phyloP scores from a whole-genome alignment of 352 stramenopile species.

The Phytophthora pini region DNA sequence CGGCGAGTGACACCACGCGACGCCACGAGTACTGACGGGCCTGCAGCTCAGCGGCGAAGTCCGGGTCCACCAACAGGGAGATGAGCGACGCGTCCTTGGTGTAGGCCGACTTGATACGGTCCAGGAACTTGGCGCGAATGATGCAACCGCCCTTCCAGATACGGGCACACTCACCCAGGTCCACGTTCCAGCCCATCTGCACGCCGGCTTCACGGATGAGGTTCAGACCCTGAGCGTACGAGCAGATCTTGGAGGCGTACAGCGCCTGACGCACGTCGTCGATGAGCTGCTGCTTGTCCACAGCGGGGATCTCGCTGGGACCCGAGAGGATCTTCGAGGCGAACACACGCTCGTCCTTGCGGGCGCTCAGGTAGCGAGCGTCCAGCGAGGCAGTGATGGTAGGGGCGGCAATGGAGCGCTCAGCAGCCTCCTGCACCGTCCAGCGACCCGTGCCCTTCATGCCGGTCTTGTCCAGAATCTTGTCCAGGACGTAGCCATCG shows the following conservation, averaged over 20 bases:
- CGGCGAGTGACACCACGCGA: constrained; percentile 95
- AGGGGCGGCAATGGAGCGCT: constrained; percentile 95
- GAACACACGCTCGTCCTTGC: constrained; percentile 96
- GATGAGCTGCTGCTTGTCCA: constrained; percentile 96
- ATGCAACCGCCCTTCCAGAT: constrained; percentile 99
- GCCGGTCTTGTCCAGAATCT: constrained; percentile 99
- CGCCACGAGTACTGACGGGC: constrained; percentile 96
- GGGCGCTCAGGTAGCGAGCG: constrained; percentile 94
- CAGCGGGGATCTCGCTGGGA: constrained; percentile 91
- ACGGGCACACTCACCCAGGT: constrained; percentile 96
- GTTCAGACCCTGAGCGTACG: constrained; percentile 97
- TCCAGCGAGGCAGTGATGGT: constrained; percentile 99
- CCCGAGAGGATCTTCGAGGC: constrained; percentile 95
- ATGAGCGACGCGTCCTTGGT: constrained; percentile 91
- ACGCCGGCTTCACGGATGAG: constrained; percentile 95
- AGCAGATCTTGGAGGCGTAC: constrained; percentile 99
- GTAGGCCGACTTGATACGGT: constrained; percentile 97
- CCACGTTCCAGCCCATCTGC: constrained; percentile 96
- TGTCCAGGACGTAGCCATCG: constrained; percentile 92
- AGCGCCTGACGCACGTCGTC: constrained; percentile 96
- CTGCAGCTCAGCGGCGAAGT: constrained; percentile 97
- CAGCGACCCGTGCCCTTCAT: constrained; percentile 99
- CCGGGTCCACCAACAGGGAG: constrained; percentile 97
- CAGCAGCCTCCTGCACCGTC: constrained; percentile 96
- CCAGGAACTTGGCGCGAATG: constrained; percentile 97